Evolutionary conservation across 2,329 filamentous ascomycete species (phyloP).

Genomic region (Exophiala spinifera): DNA sequence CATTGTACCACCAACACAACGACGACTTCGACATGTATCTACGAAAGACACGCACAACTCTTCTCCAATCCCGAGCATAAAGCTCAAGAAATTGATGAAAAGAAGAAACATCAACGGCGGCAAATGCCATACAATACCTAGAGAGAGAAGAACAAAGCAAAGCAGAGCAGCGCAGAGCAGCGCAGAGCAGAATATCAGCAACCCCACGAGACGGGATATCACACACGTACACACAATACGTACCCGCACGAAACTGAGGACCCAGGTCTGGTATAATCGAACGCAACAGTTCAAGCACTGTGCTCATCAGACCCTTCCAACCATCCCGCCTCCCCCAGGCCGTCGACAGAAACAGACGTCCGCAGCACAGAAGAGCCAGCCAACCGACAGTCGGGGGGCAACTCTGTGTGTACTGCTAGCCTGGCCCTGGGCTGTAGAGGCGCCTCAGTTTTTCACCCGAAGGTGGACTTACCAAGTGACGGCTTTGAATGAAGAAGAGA

Average conservation of each 20-base stretch:
- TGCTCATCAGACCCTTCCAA: neutral
- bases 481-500: neutral
- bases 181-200: neutral
- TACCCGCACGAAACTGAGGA: neutral
- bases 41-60: conserved; percentile 4
- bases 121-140: too few species aligned
- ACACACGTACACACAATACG: too few species aligned
- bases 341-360: neutral
- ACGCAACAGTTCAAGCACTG: too few species aligned
- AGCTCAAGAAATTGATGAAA: conserved; percentile 23
- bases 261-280: neutral
- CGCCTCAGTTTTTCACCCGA: conserved; percentile 7
- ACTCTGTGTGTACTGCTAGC: conserved; percentile 7
- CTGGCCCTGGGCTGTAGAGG: neutral
- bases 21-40: neutral
- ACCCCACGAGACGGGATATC: neutral
- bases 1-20: too few species aligned
- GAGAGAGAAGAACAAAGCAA: conserved; percentile 4
- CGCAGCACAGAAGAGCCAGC: conserved; percentile 2
- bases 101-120: too few species aligned
- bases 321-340: neutral
- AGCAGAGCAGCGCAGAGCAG: too few species aligned
- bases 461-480: neutral
- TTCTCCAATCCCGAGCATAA: conserved; percentile 23
- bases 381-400: conserved; percentile 14